Evolutionary conservation across 1,139 yeast species (phyloP).

Genomic region (Pichia sp.): DNA sequence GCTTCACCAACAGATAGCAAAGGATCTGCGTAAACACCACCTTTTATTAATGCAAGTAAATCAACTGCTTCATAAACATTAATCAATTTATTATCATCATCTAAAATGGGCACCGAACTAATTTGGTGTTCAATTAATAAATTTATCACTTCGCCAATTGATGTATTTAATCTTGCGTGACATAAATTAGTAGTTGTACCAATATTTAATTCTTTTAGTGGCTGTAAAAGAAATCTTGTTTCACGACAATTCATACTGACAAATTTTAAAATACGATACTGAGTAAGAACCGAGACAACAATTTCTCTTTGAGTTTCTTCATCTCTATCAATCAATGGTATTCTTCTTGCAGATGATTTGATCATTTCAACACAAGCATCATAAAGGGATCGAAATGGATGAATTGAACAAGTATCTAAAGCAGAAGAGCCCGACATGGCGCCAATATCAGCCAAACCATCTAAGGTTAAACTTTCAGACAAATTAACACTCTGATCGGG

Average conservation of each 20-base stretch:
- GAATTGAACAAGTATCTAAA: slow-evolving; percentile 80
- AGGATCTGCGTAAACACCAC: slow-evolving; percentile 88
- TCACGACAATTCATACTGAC: slow-evolving; percentile 96
- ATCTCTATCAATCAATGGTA: slow-evolving; percentile 91
- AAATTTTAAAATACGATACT: slow-evolving; percentile 90
- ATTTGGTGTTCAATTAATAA: slow-evolving; percentile 71
- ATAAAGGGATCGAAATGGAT: slow-evolving; percentile 83
- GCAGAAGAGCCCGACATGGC: slow-evolving; percentile 61
- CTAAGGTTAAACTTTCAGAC: slow-evolving; percentile 68
- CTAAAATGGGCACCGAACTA: slow-evolving; percentile 89
- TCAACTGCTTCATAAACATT: slow-evolving; percentile 97
- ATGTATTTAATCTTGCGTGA: slow-evolving; percentile 85
- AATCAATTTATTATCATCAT: slow-evolving; percentile 56
- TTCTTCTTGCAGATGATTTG: slow-evolving; percentile 83
- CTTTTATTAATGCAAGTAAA: slow-evolving; percentile 84
- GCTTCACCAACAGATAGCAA: slow-evolving; percentile 96
- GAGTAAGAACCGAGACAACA: slow-evolving; percentile 92
- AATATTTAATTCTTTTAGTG: slow-evolving; percentile 60
- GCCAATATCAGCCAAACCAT: slow-evolving; percentile 40
- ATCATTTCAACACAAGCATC: slow-evolving; percentile 95
- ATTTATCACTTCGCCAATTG: slow-evolving; percentile 91
- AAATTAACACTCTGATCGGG: slow-evolving; percentile 73
- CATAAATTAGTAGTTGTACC: slow-evolving; percentile 56
- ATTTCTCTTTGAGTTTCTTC: slow-evolving; percentile 90
- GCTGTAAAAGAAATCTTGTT: slow-evolving; percentile 74